These are phyloP conservation scores for Lobosporangium transversale DNA, from an alignment of 192 early-diverging fungal species.

Conservation along the genomic window DNA sequence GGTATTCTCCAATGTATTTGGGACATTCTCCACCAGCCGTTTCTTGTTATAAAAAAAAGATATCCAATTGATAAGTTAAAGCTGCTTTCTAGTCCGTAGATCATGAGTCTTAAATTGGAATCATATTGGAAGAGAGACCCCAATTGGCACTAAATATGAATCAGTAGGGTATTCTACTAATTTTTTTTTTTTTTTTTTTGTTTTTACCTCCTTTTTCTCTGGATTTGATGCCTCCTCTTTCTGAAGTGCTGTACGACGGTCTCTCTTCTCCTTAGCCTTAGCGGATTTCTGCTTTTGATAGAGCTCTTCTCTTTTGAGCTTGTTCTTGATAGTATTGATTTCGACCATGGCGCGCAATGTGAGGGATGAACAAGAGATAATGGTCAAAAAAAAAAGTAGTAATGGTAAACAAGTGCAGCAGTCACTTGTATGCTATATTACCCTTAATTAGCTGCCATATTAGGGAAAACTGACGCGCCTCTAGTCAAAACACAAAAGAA, in stretches of 20 bases:
- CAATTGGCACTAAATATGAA: too few relatives aligned
- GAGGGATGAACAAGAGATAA: too few relatives aligned
- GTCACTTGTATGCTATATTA: not conserved
- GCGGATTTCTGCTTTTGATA: slow-evolving; percentile 76
- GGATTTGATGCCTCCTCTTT: slow-evolving; percentile 89
- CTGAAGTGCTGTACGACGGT: slow-evolving; percentile 71
- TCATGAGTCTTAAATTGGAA: not conserved
- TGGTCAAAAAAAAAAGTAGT: slow-evolving; percentile 19
- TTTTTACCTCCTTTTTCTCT: slow-evolving; percentile 74
- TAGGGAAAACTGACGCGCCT: too few relatives aligned
- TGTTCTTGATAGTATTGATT: slow-evolving; percentile 80
- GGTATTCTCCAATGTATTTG: slow-evolving; percentile 91
- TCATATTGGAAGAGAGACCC: not conserved
- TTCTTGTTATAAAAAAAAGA: slow-evolving; percentile 57
- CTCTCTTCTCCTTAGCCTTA: slow-evolving; percentile 80
- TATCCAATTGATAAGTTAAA: too few relatives aligned
- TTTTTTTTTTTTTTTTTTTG: not conserved
- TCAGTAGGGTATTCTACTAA: too few relatives aligned
- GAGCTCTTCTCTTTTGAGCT: slow-evolving; percentile 85
- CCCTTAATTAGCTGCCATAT: too few relatives aligned
- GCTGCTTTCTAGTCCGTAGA: not conserved
- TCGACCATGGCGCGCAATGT: slow-evolving; percentile 34
- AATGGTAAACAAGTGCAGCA: slow-evolving; percentile 12
- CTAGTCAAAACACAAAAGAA: not conserved
- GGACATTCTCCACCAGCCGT: slow-evolving; percentile 90